phyloP scores from a whole-genome alignment of 371 early-diverging fungal genomes.

The Ordospora colligata region DNA sequence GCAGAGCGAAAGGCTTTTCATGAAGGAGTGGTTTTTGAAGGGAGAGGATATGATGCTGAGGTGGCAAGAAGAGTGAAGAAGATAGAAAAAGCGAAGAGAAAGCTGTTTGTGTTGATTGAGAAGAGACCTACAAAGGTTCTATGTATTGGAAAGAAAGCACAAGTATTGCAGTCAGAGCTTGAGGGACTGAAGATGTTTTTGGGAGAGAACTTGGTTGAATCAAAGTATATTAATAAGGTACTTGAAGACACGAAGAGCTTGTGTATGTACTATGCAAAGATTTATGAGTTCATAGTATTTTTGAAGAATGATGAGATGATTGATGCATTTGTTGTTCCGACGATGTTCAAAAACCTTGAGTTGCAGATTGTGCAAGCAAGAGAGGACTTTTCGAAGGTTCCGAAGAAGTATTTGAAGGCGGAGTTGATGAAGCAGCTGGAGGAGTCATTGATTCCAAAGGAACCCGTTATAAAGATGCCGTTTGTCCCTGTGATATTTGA shows the following conservation, averaged over 20 bases:
- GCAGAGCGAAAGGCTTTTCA: neutral
- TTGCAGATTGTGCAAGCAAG: neutral
- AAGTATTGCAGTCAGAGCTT: neutral
- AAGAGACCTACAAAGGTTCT: neutral
- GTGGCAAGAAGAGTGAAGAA: neutral
- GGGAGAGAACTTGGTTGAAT: conserved; percentile 38
- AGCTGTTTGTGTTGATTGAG: neutral
- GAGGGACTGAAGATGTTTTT: conserved; percentile 10
- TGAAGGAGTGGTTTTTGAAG: neutral
- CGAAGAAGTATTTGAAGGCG: neutral
- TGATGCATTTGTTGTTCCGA: neutral
- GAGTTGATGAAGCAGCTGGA: neutral
- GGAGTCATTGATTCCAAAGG: neutral
- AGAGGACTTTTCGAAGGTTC: neutral
- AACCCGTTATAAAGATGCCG: conserved; percentile 17
- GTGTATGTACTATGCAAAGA: neutral
- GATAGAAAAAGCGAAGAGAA: neutral
- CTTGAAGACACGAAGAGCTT: neutral
- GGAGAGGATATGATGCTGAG: conserved; percentile 21
- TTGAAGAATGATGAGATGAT: neutral
- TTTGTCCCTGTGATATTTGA: conserved; percentile 52
- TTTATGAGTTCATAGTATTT: neutral
- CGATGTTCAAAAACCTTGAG: neutral
- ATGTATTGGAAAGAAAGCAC: neutral
- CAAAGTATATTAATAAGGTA: conserved; percentile 13